A percentile compares a stretch with the other conserved stretches of the same genome.
phyloP scores from a whole-genome alignment of 768 basidiomycete genomes.

The Leucocoprinus leucothites region DNA sequence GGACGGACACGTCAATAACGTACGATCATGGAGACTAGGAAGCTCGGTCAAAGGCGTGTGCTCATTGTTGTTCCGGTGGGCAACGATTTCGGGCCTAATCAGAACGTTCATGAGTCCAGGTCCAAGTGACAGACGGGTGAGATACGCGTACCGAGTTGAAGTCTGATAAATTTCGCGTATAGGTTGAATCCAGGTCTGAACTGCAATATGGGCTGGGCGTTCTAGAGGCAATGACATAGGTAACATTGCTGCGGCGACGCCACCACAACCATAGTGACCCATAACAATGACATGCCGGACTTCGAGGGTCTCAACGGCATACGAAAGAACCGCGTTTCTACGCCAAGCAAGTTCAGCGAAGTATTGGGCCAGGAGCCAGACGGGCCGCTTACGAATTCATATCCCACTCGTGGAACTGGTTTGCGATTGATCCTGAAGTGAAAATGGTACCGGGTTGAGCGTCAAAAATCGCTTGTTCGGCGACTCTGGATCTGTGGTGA shows the following conservation, averaged over 20 bases:
- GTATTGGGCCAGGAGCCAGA: neutral
- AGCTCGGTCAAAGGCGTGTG: slow-evolving; percentile 18
- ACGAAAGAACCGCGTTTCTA: slow-evolving; percentile 27
- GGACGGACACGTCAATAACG: slow-evolving; percentile 14
- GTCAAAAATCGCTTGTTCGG: slow-evolving; percentile 28
- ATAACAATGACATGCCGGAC: slow-evolving; percentile 29
- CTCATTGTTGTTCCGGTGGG: slow-evolving; percentile 25
- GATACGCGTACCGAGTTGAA: slow-evolving; percentile 25
- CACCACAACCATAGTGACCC: slow-evolving; percentile 30
- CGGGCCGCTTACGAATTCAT: slow-evolving; percentile 23
- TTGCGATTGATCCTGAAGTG: slow-evolving; percentile 31
- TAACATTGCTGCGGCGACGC: slow-evolving; percentile 26
- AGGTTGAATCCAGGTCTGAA: slow-evolving; percentile 39
- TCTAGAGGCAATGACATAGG: slow-evolving; percentile 12
- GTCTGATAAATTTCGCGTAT: slow-evolving; percentile 34
- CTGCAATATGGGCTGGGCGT: slow-evolving; percentile 24
- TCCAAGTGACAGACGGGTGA: neutral
- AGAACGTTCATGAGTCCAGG: neutral
- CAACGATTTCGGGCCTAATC: slow-evolving; percentile 31
- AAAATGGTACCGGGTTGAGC: slow-evolving; percentile 29
- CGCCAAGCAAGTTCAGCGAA: neutral
- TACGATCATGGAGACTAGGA: slow-evolving; percentile 28
- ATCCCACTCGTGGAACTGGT: slow-evolving; percentile 28
- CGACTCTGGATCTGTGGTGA: slow-evolving; percentile 18
- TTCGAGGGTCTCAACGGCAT: slow-evolving; percentile 24